A percentile compares a stretch with the other conserved stretches of the same genome.
phyloP scores from a whole-genome alignment of 2,329 filamentous ascomycete species.

The Diaporthe capsici region DNA sequence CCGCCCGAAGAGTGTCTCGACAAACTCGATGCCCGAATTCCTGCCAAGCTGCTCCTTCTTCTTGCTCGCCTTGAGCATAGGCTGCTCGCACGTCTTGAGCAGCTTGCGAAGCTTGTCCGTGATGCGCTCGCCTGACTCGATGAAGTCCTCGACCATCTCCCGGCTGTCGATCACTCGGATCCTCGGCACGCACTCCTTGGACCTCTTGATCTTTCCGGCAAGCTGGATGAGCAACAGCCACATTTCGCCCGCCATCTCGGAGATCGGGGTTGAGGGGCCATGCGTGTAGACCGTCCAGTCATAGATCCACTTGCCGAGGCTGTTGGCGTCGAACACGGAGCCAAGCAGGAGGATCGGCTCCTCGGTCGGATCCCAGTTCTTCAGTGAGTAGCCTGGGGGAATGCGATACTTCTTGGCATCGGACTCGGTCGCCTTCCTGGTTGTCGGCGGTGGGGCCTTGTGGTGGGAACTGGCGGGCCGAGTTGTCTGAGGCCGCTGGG shows the following conservation, averaged over 20 bases:
- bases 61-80: conserved; percentile 93
- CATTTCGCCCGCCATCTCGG: conserved; percentile 92
- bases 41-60: conserved; percentile 87
- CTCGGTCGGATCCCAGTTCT: conserved; percentile 98
- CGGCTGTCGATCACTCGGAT: conserved; percentile 81
- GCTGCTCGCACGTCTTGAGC: conserved; percentile 91
- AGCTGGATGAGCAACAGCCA: conserved; percentile 97
- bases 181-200: conserved; percentile 81
- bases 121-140: conserved; percentile 88
- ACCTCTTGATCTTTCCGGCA: conserved; percentile 92
- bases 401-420: conserved; percentile 79
- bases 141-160: conserved; percentile 90
- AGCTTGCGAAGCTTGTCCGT: conserved; percentile 88
- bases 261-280: conserved; percentile 84
- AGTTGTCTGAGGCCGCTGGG: conserved; percentile 67
- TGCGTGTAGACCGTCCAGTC: conserved; percentile 98
- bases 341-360: conserved; percentile 94
- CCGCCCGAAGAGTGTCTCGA: conserved; percentile 93
- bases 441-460: conserved; percentile 54
- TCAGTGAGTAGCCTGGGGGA: conserved; percentile 90
- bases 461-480: conserved; percentile 60
- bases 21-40: conserved; percentile 94
- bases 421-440: conserved; percentile 66
- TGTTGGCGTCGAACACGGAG: conserved; percentile 97
- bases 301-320: conserved; percentile 98